A percentile compares a stretch with the other conserved stretches of the same genome.
phyloP scores from a whole-genome alignment of 208 protist species.

The Leishmania lainsoni region DNA sequence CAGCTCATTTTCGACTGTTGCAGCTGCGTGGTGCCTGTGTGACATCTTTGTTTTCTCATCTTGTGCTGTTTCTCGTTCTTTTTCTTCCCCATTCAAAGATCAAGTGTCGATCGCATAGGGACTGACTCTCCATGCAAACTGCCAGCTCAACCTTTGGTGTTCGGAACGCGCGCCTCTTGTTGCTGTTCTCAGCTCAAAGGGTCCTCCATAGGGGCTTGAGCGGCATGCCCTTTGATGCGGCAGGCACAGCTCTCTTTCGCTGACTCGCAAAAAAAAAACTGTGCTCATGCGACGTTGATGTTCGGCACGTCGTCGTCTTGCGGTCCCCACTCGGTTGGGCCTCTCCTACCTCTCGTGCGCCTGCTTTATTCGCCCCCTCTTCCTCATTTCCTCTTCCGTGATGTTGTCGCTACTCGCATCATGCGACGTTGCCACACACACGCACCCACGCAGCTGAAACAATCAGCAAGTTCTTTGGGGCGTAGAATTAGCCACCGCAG shows the following conservation, averaged over 20 bases:
- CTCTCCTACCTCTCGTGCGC: background rate
- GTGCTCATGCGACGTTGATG: background rate
- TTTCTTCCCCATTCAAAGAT: background rate
- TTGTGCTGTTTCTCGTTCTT: background rate
- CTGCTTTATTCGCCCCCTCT: background rate
- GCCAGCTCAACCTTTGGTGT: background rate
- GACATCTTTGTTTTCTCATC: background rate
- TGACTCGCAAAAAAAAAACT: background rate
- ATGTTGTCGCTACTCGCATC: background rate
- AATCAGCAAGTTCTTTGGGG: background rate
- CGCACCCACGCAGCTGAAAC: background rate
- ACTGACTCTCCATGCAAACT: background rate
- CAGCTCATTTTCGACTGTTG: background rate
- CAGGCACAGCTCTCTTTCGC: background rate
- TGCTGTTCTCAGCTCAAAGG: background rate
- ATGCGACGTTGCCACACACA: background rate
- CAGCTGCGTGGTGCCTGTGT: background rate
- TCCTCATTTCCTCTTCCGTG: background rate
- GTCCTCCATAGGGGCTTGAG: background rate
- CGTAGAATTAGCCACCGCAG: background rate
- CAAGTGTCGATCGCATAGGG: background rate
- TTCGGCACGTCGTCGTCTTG: background rate
- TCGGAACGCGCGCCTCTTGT: background rate
- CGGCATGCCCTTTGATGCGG: background rate
- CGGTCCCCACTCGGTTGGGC: background rate